Evolutionary conservation across 163 green algal genomes (phyloP).

Genomic region (Scenedesmus sp.): DNA sequence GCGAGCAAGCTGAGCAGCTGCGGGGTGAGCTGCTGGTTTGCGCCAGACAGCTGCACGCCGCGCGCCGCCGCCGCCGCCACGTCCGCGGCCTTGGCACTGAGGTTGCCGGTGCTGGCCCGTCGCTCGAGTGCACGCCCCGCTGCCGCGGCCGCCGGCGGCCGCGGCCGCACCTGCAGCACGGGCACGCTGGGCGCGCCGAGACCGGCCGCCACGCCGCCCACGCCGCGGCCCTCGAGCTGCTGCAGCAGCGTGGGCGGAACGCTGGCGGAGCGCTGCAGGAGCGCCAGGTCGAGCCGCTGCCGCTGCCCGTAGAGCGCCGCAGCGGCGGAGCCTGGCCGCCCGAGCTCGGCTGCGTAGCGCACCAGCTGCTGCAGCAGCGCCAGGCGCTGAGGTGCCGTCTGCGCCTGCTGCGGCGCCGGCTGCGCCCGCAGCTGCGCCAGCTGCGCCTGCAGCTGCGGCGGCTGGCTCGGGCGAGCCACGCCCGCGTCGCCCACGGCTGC

Average conservation of each 20-base stretch:
- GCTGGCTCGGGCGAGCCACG: neutral
- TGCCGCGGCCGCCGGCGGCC: too few species aligned
- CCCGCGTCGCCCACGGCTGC: neutral
- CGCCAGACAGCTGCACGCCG: neutral
- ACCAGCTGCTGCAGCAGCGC: conserved; percentile 6
- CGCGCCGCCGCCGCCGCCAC: too few species aligned
- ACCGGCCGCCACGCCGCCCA: neutral
- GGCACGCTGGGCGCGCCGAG: neutral
- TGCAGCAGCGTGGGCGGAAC: conserved; percentile 2
- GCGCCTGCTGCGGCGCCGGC: neutral
- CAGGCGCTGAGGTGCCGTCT: conserved; percentile 13
- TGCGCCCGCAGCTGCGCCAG: neutral
- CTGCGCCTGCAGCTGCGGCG: conserved; percentile 29
- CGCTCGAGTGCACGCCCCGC: too few species aligned
- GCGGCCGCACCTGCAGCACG: neutral
- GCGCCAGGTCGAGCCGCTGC: neutral
- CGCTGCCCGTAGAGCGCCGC: too few species aligned
- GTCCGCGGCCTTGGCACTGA: neutral
- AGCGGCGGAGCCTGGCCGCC: neutral
- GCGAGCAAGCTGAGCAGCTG: too few species aligned
- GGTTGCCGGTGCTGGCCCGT: conserved; percentile 18
- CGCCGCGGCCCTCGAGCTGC: neutral
- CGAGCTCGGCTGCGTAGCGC: conserved; percentile 3
- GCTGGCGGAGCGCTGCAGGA: conserved; percentile 1
- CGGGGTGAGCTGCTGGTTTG: conserved; percentile 1